Evolutionary conservation across 2,329 filamentous ascomycete genomes (phyloP).

Genomic region (Alternaria viburni): DNA sequence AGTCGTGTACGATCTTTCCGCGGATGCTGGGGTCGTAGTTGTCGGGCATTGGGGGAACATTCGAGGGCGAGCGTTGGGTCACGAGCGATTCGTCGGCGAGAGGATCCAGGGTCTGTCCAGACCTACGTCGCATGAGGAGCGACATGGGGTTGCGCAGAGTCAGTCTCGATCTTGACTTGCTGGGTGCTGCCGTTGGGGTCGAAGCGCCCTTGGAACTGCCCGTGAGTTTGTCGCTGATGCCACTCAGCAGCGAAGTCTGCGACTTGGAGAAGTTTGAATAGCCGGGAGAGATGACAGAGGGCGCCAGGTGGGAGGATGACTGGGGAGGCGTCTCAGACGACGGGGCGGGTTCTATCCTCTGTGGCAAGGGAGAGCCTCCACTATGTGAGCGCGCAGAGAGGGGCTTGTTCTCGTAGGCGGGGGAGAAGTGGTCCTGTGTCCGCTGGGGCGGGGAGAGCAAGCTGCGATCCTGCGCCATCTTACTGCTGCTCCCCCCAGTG

Average conservation of each 20-base stretch:
- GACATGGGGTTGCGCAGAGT: constrained; percentile 68
- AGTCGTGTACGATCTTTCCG: constrained; percentile 69
- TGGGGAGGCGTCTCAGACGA: constrained; percentile 25
- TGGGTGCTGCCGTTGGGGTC: constrained; percentile 25
- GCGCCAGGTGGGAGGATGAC: constrained; percentile 28
- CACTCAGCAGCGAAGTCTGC: constrained; percentile 41
- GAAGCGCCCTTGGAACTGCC: constrained; percentile 28
- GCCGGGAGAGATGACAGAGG: constrained; percentile 30
- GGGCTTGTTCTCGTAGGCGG: constrained; percentile 24
- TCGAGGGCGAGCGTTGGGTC: constrained; percentile 53
- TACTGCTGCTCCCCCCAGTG: constrained; percentile 8
- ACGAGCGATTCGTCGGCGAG: constrained; percentile 59
- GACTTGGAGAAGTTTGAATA: constrained; percentile 41
- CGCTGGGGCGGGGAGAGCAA: constrained; percentile 29
- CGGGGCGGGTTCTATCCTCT: constrained; percentile 24
- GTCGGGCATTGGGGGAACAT: constrained; percentile 60
- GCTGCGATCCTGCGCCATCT: constrained; percentile 17
- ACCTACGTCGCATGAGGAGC: constrained; percentile 63
- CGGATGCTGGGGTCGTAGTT: constrained; percentile 69
- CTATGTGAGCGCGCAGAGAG: constrained; percentile 25
- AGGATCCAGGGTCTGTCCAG: constrained; percentile 57
- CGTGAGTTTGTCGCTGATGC: constrained; percentile 40
- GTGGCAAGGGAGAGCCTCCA: constrained; percentile 32
- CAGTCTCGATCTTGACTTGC: constrained; percentile 57
- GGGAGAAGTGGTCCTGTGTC: constrained; percentile 25